A percentile compares a stretch with the other conserved stretches of the same genome.
Evolutionary conservation across 345 rosid species (phyloP).

Genomic region (Noccaea bulbosa): DNA sequence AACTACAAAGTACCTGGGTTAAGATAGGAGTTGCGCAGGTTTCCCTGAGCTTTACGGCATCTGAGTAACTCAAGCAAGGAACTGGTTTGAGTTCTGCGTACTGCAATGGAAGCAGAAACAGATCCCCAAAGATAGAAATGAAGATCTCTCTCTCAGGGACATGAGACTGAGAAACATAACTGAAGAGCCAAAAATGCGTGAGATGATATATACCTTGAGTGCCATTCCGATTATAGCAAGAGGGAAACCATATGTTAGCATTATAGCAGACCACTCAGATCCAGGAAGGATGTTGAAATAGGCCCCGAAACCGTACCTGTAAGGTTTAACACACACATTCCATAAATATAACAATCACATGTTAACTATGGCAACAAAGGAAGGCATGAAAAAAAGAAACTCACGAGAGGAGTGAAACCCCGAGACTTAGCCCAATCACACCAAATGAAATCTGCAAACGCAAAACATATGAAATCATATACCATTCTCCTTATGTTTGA

Average conservation of each 20-base stretch:
- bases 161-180: too few species aligned
- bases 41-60: conserved; percentile 76
- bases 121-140: conserved; percentile 1
- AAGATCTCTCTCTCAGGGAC: not conserved
- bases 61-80: conserved; percentile 80
- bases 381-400: conserved; percentile 34
- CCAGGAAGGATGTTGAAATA: conserved; percentile 94
- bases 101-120: conserved; percentile 49
- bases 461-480: too few species aligned
- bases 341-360: conserved; percentile 10
- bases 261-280: conserved; percentile 95
- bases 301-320: conserved; percentile 93
- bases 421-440: conserved; percentile 79
- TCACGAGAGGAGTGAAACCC: conserved; percentile 83
- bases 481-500: too few species aligned
- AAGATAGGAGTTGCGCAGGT: conserved; percentile 80
- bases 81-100: conserved; percentile 98
- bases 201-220: conserved; percentile 70
- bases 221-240: conserved; percentile 99
- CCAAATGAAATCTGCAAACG: conserved; percentile 86
- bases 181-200: not conserved
- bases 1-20: conserved; percentile 65
- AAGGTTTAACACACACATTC: conserved; percentile 28
- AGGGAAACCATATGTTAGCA: conserved; percentile 97
- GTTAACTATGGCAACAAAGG: conserved; percentile 8